phyloP scores from a whole-genome alignment of 1,139 yeast genomes.

The Scheffersomyces quercinus region DNA sequence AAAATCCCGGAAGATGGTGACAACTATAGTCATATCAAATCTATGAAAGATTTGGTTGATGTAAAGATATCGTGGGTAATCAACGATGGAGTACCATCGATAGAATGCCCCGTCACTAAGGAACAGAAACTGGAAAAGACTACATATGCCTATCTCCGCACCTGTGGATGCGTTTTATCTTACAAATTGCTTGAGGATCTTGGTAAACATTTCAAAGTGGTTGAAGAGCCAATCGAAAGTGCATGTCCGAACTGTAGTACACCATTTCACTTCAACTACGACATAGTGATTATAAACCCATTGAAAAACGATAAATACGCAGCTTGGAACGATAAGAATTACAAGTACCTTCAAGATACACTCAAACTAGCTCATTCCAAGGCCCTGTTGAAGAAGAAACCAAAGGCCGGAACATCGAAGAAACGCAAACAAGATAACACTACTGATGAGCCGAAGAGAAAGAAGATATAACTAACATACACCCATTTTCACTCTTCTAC shows the following conservation, averaged over 20 bases:
- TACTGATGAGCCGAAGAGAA: slow-evolving; percentile 1
- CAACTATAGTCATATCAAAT: slow-evolving; percentile 43
- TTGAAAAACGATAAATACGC: slow-evolving; percentile 11
- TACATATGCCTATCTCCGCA: slow-evolving; percentile 29
- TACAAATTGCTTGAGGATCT: slow-evolving; percentile 23
- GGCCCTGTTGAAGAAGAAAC: slow-evolving; percentile 31
- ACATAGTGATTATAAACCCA: slow-evolving; percentile 36
- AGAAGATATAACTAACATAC: not conserved
- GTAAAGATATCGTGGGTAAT: slow-evolving; percentile 26
- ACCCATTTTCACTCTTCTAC: not conserved
- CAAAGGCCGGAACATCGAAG: slow-evolving; percentile 14
- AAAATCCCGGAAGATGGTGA: slow-evolving; percentile 18
- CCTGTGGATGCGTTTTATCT: slow-evolving; percentile 45
- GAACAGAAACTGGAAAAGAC: slow-evolving; percentile 8
- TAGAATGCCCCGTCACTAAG: slow-evolving; percentile 41
- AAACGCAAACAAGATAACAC: slow-evolving; percentile 10
- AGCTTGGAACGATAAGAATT: slow-evolving; percentile 40
- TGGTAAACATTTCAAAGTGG: slow-evolving; percentile 3
- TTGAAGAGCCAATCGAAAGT: slow-evolving; percentile 5
- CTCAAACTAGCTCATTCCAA: slow-evolving; percentile 50
- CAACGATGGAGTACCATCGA: slow-evolving; percentile 9
- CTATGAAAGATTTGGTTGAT: slow-evolving; percentile 31
- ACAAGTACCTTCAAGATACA: slow-evolving; percentile 24
- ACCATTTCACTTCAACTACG: slow-evolving; percentile 23
- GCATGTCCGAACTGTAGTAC: slow-evolving; percentile 38